Evolutionary conservation across 1,284 basidiomycete genomes (phyloP), one percentile per base, ranked within the genome.

Genomic region (Tilletia horrida): DNA sequence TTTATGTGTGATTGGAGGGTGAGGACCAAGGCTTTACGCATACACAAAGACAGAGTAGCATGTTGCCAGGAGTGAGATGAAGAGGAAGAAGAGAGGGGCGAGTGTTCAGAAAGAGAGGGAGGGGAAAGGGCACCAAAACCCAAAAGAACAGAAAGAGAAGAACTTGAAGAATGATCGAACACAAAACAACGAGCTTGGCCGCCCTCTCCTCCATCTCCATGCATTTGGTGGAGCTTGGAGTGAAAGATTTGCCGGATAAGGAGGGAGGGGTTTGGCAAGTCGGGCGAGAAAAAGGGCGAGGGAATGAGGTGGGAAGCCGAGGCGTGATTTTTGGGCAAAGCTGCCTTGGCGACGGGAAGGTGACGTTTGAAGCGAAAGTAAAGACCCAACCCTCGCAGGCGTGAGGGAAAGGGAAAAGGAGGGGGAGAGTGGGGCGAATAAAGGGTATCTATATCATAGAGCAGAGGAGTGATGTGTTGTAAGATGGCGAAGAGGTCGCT

Each of bases 401-500:
- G 23, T 13, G 50, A 48, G 50, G 6, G n/a, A 29, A 59, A 40
- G 27, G 29, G 29, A 21, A 2, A 35, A 59, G 55, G 55, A 59
- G 29, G 27, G 52, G 52, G 55, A 35, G 55, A 59, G 55, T 27
- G 21, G 25, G 25, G 50, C 13, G 9, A 40, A 18, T 59, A 21
- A 29, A 14, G 55, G 31, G 55, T 59, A 59, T 31, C 18, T 23
- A 55, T 59, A 18, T 35, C 16, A 29, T 13, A 59, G 31, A 18
- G 55, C 7, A 59, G 31, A 59, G 31, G 55, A 59, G 55, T 59
- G 55, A 57, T 14, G 16, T 59, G 55, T 25, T 14, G 16, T 9
- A 14, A 40, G 16, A 35, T n/a, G 21, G 55, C 11, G 27, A 59
- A 35, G 27, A 59, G 35, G 35, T 11, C 35, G 35, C 35, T 6